These are phyloP conservation scores for Marasmius oreades DNA, from an alignment of 1,284 basidiomycete species.

Conservation along the genomic window DNA sequence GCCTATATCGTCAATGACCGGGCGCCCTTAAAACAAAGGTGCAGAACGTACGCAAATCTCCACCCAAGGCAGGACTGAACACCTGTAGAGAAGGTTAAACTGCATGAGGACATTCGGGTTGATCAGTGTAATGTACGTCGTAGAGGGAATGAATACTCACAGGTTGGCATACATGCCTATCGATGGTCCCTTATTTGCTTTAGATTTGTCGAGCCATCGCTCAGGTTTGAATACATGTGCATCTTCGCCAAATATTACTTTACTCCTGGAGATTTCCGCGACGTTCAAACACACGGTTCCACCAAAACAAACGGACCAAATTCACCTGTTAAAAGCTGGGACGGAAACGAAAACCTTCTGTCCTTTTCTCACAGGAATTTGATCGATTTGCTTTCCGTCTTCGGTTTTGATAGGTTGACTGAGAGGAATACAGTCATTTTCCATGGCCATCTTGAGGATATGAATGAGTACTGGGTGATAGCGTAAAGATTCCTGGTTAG, in stretches of 20 bases:
- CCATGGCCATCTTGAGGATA: conserved; percentile 25
- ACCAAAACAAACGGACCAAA: neutral
- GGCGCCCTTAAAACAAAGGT: neutral
- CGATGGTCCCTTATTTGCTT: conserved; percentile 18
- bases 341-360: conserved; percentile 28
- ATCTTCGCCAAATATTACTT: conserved; percentile 30
- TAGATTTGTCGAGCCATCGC: conserved; percentile 23
- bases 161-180: conserved; percentile 30
- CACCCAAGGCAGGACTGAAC: conserved; percentile 30
- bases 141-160: conserved; percentile 19
- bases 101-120: conserved; percentile 5
- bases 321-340: conserved; percentile 29
- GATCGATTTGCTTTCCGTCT: conserved; percentile 29
- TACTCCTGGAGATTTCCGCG: conserved; percentile 18
- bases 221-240: conserved; percentile 28
- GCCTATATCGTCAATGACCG: neutral
- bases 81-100: conserved; percentile 25
- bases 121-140: neutral
- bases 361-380: conserved; percentile 34
- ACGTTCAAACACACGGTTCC: too few relatives aligned
- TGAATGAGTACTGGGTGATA: conserved; percentile 30
- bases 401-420: conserved; percentile 26
- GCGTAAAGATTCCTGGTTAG: conserved; percentile 33
- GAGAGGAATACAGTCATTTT: conserved; percentile 39
- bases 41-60: conserved; percentile 13